Percentiles rank a stretch among this genome's conserved stretches.
Conservation (phyloP, 257 asterid genomes). For the Solanum paucissectum region DNA sequence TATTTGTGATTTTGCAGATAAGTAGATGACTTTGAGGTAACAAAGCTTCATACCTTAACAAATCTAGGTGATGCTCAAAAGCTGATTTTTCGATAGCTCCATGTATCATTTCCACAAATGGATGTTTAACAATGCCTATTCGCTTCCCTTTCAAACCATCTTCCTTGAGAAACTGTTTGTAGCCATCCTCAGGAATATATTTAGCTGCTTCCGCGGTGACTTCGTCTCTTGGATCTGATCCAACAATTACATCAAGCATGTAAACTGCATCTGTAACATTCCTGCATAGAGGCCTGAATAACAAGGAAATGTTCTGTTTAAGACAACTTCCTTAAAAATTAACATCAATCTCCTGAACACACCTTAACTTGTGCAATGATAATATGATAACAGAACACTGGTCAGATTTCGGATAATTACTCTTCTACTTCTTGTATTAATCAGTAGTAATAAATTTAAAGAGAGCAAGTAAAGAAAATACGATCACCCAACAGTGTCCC, state of each 20-base stretch:
- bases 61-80: slow-evolving; percentile 15
- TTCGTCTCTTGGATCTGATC: slow-evolving; percentile 31
- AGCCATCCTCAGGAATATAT: slow-evolving; percentile 34
- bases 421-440: not conserved
- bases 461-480: not conserved
- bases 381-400: not conserved
- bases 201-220: slow-evolving; percentile 20
- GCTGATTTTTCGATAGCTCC: not conserved
- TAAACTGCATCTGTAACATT: slow-evolving; percentile 36
- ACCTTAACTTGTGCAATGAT: not conserved
- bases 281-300: slow-evolving; percentile 38
- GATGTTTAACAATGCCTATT: slow-evolving; percentile 24
- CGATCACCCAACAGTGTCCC: slow-evolving; percentile 52
- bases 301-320: not conserved
- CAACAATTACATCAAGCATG: slow-evolving; percentile 41
- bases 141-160: slow-evolving; percentile 33
- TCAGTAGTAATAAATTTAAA: not conserved
- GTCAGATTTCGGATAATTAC: not conserved
- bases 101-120: slow-evolving; percentile 8
- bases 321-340: not conserved
- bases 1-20: not conserved
- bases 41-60: slow-evolving; percentile 21
- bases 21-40: slow-evolving; percentile 13
- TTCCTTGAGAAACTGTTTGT: slow-evolving; percentile 23
- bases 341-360: not conserved